phyloP scores from a whole-genome alignment of 441 rosid genomes.

The Cnidoscolus chayamansa region DNA sequence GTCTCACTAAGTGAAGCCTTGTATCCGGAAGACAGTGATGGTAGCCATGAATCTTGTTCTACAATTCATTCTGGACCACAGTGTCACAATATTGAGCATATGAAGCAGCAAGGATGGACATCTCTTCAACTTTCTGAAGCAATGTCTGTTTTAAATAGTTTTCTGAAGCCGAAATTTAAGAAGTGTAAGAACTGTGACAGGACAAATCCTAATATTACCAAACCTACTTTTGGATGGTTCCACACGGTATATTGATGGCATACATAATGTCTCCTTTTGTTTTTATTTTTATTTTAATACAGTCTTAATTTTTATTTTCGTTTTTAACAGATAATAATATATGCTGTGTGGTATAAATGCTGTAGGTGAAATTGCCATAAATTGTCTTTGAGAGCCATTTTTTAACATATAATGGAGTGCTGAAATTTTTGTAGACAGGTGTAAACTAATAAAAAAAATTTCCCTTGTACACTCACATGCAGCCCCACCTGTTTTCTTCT shows the following conservation, averaged over 20 bases:
- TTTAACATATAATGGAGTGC: neutral
- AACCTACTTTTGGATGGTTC: conserved; percentile 88
- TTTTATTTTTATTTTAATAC: neutral
- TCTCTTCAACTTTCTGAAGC: conserved; percentile 84
- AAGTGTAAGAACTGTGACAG: conserved; percentile 53
- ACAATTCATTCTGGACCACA: conserved; percentile 30
- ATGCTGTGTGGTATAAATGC: too few species aligned
- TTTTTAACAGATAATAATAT: neutral
- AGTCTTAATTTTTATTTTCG: neutral
- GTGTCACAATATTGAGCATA: conserved; percentile 28
- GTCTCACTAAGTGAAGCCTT: conserved; percentile 28
- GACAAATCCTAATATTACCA: conserved; percentile 45
- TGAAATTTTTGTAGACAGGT: neutral
- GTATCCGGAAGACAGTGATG: conserved; percentile 37
- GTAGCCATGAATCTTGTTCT: conserved; percentile 41
- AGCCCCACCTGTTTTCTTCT: too few species aligned
- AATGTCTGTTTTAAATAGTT: conserved; percentile 47
- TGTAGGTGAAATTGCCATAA: neutral
- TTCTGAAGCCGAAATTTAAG: conserved; percentile 44
- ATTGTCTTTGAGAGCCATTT: neutral
- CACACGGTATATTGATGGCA: conserved; percentile 49
- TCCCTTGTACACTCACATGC: neutral
- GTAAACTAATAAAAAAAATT: neutral
- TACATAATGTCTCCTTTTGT: neutral
- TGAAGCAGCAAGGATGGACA: conserved; percentile 58